Base-by-base conservation (phyloP, 495 filamentous ascomycete species). In the Aspergillus biplanus region DNA sequence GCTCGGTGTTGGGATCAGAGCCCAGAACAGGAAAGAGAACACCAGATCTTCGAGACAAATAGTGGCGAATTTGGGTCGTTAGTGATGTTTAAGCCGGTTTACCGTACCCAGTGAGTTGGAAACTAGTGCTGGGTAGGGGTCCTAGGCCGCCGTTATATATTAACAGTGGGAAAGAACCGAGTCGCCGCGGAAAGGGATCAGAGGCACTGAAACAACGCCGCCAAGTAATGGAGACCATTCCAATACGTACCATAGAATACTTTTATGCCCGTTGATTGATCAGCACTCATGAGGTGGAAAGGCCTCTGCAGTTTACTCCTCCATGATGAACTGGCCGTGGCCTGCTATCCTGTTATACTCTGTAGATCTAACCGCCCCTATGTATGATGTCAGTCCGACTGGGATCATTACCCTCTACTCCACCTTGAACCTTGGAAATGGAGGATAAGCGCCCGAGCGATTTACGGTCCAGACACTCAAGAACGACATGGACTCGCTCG, bases 361-460 rank as follows among this genome's bases (percentile, higher is more conserved):
- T 9, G 11, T 50, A 18, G n/a, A 50, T 50, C 46, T 49, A 16
- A n/a, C 13, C 18, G 18, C 18, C 47, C 16, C 21, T 50, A n/a
- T 50, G 47, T 27, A 50, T 50, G 47, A 50, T 50, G 47, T 50
- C 47, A 50, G 47, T 50, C 11, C 21, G n/a, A 18, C 47, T 50
- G 5, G 47, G 47, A 50, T 50, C 7, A 50, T 21, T 50, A 5
- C 16, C 16, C 11, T 31, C n/a, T 50, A 8, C 47, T 50, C 47
- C 47, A 50, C 47, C 47, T 21, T 18, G 16, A 21, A 50, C 47
- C 47, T 50, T 50, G 47, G 47, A 50, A 44, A 50, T 27, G 47
- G 47, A 27, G 47, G n/a, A 50, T 8, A 50, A 27, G 47, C 47
- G 47, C 47, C 47, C 47, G 47, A 50, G 47, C 47, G 47, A 27